phyloP scores from a whole-genome alignment of 352 stramenopile genomes.

The Saprolegnia parasitica region DNA sequence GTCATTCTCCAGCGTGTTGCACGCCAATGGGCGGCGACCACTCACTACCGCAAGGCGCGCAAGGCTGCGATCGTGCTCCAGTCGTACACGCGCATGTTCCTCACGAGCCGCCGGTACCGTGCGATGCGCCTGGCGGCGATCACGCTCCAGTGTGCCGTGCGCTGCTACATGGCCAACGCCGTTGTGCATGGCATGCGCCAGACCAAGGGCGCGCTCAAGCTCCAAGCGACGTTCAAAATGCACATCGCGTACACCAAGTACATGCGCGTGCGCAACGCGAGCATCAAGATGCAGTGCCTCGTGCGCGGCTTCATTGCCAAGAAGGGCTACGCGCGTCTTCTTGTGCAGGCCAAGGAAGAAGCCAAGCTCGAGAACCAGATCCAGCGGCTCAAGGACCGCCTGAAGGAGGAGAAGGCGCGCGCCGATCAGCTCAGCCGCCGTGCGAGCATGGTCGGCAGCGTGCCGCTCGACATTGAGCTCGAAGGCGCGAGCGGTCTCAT shows the following conservation, averaged over 20 bases:
- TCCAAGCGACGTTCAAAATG: conserved; percentile 85
- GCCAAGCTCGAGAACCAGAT: conserved; percentile 97
- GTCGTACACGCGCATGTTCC: conserved; percentile 42
- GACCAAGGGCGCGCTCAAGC: conserved; percentile 67
- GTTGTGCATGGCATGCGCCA: conserved; percentile 55
- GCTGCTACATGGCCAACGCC: conserved; percentile 55
- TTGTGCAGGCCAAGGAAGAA: conserved; percentile 89
- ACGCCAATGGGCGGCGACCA: conserved; percentile 75
- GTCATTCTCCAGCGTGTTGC: conserved; percentile 76
- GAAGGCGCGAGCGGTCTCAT: conserved; percentile 79
- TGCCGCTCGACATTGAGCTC: conserved; percentile 32
- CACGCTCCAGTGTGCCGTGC: conserved; percentile 59
- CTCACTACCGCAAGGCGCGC: conserved; percentile 55
- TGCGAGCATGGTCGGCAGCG: conserved; percentile 10
- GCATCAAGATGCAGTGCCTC: conserved; percentile 72
- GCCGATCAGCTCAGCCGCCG: conserved; percentile 42
- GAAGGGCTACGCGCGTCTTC: conserved; percentile 62
- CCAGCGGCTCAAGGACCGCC: conserved; percentile 83
- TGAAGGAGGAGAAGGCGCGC: conserved; percentile 87
- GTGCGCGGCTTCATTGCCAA: conserved; percentile 78
- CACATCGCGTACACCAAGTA: conserved; percentile 60
- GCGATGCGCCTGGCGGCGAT: conserved; percentile 56
- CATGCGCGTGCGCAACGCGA: conserved; percentile 48
- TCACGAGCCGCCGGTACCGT: conserved; percentile 47
- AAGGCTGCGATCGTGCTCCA: conserved; percentile 54